Evolutionary conservation across 805 yeast genomes (phyloP).

Genomic region (Monosporozyma yasuniensis): DNA sequence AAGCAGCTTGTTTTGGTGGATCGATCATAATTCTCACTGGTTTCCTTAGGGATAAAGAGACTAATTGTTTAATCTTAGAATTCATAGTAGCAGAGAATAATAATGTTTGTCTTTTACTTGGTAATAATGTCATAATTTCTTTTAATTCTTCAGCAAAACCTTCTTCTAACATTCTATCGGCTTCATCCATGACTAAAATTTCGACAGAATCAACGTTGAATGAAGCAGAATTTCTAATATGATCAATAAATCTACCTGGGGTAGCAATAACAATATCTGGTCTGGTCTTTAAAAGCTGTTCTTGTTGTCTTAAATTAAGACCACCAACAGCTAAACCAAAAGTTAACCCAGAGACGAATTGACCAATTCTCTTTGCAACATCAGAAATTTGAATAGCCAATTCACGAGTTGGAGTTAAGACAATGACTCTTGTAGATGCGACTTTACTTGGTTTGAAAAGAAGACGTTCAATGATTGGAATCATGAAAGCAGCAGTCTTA

Average conservation of each 20-base stretch:
- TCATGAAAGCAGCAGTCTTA: slow-evolving; percentile 96
- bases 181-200: slow-evolving; percentile 90
- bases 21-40: slow-evolving; percentile 95
- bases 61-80: slow-evolving; percentile 77
- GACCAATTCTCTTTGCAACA: slow-evolving; percentile 80
- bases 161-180: slow-evolving; percentile 98
- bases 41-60: slow-evolving; percentile 75
- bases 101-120: slow-evolving; percentile 86
- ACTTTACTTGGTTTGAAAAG: slow-evolving; percentile 79
- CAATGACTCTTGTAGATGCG: slow-evolving; percentile 83
- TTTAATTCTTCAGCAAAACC: slow-evolving; percentile 94
- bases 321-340: slow-evolving; percentile 98
- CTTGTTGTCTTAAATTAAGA: slow-evolving; percentile 88
- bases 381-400: slow-evolving; percentile 93
- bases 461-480: slow-evolving; percentile 89
- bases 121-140: slow-evolving; percentile 80
- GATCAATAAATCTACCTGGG: slow-evolving; percentile 98
- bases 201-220: slow-evolving; percentile 87
- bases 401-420: slow-evolving; percentile 94
- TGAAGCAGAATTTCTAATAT: slow-evolving; percentile 87
- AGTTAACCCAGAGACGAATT: slow-evolving; percentile 63
- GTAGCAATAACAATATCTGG: slow-evolving; percentile 98
- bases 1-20: slow-evolving; percentile 91
- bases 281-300: slow-evolving; percentile 80
- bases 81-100: slow-evolving; percentile 98